Percentiles rank a stretch among this genome's conserved stretches.
Conservation (phyloP, 179 eudicot genomes). For the Silene coronaria region DNA sequence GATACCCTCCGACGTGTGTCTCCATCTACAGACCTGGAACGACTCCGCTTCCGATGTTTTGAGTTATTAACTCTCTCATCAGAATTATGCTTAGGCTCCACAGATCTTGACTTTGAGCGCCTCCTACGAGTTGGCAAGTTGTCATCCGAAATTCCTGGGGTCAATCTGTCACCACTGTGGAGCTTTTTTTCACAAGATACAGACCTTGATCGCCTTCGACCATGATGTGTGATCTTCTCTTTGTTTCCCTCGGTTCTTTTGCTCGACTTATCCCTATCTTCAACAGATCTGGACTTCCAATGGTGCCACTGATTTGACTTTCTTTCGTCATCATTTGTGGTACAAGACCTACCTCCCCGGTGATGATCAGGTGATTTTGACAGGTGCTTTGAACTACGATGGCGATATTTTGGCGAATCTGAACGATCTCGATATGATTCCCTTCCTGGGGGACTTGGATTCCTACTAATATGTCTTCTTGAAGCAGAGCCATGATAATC, state of each 20-base stretch:
- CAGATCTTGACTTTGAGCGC: constrained; percentile 54
- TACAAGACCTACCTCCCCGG: constrained; percentile 48
- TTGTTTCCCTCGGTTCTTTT: constrained; percentile 23
- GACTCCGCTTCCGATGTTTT: constrained; percentile 30
- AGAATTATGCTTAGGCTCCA: constrained; percentile 25
- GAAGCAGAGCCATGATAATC: constrained; percentile 55
- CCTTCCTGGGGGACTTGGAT: constrained; percentile 62
- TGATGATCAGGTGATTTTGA: constrained; percentile 65
- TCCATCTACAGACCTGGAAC: constrained; percentile 32
- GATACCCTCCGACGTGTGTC: constrained; percentile 20
- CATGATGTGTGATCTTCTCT: constrained; percentile 24
- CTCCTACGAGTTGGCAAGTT: constrained; percentile 37
- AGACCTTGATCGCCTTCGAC: constrained; percentile 53
- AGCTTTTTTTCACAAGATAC: constrained; percentile 39
- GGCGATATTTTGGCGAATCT: constrained; percentile 53
- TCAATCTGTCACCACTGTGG: constrained; percentile 32
- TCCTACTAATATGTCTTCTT: constrained; percentile 78
- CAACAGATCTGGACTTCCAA: constrained; percentile 67
- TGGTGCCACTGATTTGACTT: constrained; percentile 47
- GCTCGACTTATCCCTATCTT: constrained; percentile 27
- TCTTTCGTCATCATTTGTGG: constrained; percentile 44
- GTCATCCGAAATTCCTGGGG: constrained; percentile 51
- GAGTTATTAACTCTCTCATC: constrained; percentile 19
- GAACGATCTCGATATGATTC: constrained; percentile 60
- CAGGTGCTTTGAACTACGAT: constrained; percentile 40